A percentile compares a stretch with the other conserved stretches of the same genome.
Conservation (phyloP, 1,139 yeast genomes). For the Candida glucosophila region DNA sequence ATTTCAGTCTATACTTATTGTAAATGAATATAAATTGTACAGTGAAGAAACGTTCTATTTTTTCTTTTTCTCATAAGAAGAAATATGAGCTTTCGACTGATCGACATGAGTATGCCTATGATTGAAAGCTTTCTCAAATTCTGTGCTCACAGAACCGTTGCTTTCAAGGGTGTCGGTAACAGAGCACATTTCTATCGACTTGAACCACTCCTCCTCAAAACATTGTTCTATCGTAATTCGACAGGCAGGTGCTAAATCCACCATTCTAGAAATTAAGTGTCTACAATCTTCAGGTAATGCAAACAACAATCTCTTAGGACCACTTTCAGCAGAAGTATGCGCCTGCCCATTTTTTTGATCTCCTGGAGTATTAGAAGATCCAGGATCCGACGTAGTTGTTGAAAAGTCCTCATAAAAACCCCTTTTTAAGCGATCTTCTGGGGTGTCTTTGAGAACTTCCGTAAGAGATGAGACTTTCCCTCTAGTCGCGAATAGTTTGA, state of each 20-base stretch:
- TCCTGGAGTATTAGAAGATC: constrained; percentile 13
- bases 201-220: constrained; percentile 72
- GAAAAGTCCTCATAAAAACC: constrained; percentile 4
- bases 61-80: constrained; percentile 77
- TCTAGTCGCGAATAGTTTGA: constrained; percentile 52
- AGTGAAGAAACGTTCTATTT: too few species aligned
- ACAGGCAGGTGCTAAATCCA: constrained; percentile 75
- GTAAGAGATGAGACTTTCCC: constrained; percentile 36
- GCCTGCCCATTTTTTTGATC: constrained; percentile 26
- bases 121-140: constrained; percentile 35
- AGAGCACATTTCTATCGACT: constrained; percentile 56
- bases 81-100: constrained; percentile 91
- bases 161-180: constrained; percentile 32
- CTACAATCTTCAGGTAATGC: constrained; percentile 68
- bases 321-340: constrained; percentile 54
- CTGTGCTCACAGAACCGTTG: constrained; percentile 26
- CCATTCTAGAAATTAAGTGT: constrained; percentile 62
- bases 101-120: constrained; percentile 86
- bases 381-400: constrained; percentile 1
- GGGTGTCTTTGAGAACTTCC: constrained; percentile 33
- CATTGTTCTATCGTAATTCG: constrained; percentile 81
- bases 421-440: constrained; percentile 7
- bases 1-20: too few species aligned
- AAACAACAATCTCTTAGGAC: constrained; percentile 59
- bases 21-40: too few species aligned